phyloP scores from a whole-genome alignment of 2,329 filamentous ascomycete species.

The Gremmenia infestans region DNA sequence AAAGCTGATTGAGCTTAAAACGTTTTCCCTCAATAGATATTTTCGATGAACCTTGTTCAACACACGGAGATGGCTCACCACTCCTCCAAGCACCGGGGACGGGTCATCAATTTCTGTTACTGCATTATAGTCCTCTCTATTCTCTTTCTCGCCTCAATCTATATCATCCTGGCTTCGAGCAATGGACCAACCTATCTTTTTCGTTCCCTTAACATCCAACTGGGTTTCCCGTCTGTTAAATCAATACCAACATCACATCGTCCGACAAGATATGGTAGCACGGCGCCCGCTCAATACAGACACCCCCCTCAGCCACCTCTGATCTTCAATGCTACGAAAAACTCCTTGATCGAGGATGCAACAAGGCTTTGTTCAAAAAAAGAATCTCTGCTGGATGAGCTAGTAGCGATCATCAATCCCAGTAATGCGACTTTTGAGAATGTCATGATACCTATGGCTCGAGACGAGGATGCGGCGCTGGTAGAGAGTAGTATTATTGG shows the following conservation, averaged over 20 bases:
- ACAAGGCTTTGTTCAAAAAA: constrained; percentile 63
- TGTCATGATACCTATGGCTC: constrained; percentile 60
- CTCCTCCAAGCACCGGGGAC: too few species aligned
- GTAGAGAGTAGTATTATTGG: constrained; percentile 62
- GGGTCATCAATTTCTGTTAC: too few species aligned
- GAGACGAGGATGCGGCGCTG: constrained; percentile 62
- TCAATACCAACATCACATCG: constrained; percentile 33
- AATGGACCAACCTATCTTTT: constrained; percentile 36
- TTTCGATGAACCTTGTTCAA: too few species aligned
- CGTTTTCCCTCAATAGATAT: too few species aligned
- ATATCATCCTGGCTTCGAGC: constrained; percentile 62
- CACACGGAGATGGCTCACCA: too few species aligned
- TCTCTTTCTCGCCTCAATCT: constrained; percentile 49
- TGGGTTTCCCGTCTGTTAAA: not conserved
- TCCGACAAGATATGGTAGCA: constrained; percentile 40
- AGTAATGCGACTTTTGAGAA: constrained; percentile 49
- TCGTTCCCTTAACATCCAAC: not conserved
- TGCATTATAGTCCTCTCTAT: constrained; percentile 36
- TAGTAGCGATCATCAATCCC: constrained; percentile 51
- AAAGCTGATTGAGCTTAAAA: too few species aligned
- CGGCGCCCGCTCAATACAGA: constrained; percentile 63
- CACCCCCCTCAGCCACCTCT: constrained; percentile 74
- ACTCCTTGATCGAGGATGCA: constrained; percentile 62
- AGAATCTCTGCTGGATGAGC: constrained; percentile 54
- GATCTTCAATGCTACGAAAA: constrained; percentile 69